Base-by-base conservation (phyloP, 2,329 filamentous ascomycete species). In the Hymenoscyphus linearis region DNA sequence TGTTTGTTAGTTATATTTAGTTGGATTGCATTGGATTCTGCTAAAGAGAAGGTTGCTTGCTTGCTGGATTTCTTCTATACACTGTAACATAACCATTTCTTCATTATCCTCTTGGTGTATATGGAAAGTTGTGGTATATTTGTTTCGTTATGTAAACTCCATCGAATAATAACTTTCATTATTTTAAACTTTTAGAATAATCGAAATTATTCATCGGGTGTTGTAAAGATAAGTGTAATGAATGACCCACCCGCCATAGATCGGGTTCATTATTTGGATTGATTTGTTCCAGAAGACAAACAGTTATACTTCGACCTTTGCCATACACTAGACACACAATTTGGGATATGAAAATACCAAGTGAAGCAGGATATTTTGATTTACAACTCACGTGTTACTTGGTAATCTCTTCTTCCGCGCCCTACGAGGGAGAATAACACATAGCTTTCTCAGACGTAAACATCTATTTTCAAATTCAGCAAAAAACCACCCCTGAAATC, bases 371-470 rank as follows among this genome's bases (percentile, higher is more conserved):
- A 31, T 14, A 14, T 22, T 31, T 34, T 16, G 10, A 18, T 9
- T 50, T 50, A 18, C 2, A 27, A 65, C 62, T 64, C 44, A 69
- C 67, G 57, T 64, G 50, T 57, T 57, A 55, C 64, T 67, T 31
- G 65, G 63, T 47, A 66, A 65, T 35, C 66, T 65, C 53, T 58
- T 65, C 54, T 67, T 66, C 58, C 64, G 59, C n/a, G 58, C 53
- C 14, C 36, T 61, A 22, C 65, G 55, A 31, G 66, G 66, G 7
- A 58, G 44, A 10, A 62, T 44, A 12, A 54, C 36, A 59, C 67
- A 69, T 37, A 67, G 64, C 40, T 67, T 67, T 13, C 63, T 64
- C 52, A 69, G 52, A 50, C 67, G 64, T 35, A 59, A 65, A 52
- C 66, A 67, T 55, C 66, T 68, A 52, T 14, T n/a, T 14, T 7